These are phyloP conservation scores for Rhododendron mucronatum DNA, from an alignment of 148 eudicot genomes.

Conservation along the genomic window DNA sequence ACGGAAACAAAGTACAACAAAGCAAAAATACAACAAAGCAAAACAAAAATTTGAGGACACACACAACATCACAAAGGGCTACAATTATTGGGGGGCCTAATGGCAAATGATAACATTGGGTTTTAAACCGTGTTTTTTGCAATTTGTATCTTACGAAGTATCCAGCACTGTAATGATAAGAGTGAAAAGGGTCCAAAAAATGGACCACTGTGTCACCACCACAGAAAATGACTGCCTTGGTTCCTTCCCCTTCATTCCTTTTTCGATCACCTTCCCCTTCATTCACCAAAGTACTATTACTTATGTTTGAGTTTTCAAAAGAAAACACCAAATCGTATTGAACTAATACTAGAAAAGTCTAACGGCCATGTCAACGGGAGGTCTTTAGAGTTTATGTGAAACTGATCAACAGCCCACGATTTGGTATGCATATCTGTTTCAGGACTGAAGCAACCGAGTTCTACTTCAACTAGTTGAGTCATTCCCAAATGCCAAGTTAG, in stretches of 20 bases:
- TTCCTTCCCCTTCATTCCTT: background rate
- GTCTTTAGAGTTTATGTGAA: no score
- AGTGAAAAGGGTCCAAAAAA: background rate
- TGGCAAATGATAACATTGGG: background rate
- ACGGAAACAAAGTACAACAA: no score
- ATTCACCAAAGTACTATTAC: no score
- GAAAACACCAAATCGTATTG: background rate
- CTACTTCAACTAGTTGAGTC: no score
- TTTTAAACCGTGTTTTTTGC: background rate
- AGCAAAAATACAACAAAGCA: no score
- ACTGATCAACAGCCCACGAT: no score
- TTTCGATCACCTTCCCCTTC: no score
- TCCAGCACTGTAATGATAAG: background rate
- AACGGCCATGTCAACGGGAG: no score
- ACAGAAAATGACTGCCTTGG: background rate
- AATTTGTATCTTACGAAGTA: background rate
- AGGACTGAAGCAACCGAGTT: no score
- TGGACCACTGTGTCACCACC: conserved; percentile 5
- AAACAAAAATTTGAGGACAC: background rate
- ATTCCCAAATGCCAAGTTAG: background rate
- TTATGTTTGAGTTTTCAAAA: no score
- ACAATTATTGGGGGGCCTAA: background rate
- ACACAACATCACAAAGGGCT: background rate
- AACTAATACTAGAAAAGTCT: no score
- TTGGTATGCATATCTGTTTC: no score